These are phyloP conservation scores for Malus sylvestris DNA, from an alignment of 306 rosid species.

Conservation along the genomic window DNA sequence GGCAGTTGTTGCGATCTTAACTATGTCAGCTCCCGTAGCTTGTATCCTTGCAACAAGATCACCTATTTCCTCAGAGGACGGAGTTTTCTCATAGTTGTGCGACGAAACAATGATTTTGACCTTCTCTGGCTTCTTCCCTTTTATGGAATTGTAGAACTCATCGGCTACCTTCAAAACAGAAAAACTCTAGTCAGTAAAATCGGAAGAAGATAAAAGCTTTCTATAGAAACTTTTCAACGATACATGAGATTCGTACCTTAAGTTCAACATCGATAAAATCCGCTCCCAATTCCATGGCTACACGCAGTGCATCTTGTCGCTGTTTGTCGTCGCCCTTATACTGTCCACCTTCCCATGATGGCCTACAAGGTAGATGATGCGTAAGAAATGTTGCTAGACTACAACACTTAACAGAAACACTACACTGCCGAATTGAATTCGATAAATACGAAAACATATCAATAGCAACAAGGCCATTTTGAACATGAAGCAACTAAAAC, in stretches of 20 bases:
- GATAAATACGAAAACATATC: neutral
- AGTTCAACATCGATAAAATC: conserved; percentile 58
- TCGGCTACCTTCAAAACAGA: conserved; percentile 42
- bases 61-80: conserved; percentile 47
- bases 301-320: conserved; percentile 36
- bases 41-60: conserved; percentile 56
- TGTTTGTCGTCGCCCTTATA: conserved; percentile 49
- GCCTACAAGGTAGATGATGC: conserved; percentile 29
- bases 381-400: neutral
- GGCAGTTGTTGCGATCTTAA: conserved; percentile 64
- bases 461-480: neutral
- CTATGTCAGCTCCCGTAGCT: conserved; percentile 57
- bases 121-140: conserved; percentile 40
- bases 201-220: too few relatives aligned
- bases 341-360: conserved; percentile 61
- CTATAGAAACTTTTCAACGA: neutral
- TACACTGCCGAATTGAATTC: neutral
- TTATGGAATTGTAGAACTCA: conserved; percentile 34
- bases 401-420: neutral
- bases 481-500: neutral
- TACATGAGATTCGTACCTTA: conserved; percentile 21
- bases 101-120: conserved; percentile 59
- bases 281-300: conserved; percentile 46
- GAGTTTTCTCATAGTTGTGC: conserved; percentile 56
- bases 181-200: neutral